Evolutionary conservation across 345 rosid species (phyloP).

Genomic region (Firmiana major): DNA sequence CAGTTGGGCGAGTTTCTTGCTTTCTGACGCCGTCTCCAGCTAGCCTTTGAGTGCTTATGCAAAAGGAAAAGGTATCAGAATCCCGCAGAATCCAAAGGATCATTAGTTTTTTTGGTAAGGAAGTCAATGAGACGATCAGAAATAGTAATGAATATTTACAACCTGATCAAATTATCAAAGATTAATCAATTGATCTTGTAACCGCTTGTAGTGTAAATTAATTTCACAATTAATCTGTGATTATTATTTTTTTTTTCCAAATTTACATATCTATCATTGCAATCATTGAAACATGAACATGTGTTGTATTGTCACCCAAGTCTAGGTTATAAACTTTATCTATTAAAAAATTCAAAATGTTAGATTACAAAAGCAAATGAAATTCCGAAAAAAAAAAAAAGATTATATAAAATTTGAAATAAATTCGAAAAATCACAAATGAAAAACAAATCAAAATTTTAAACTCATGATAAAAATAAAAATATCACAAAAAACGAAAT

Average conservation of each 20-base stretch:
- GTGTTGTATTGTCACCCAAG: neutral
- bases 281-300: neutral
- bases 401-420: neutral
- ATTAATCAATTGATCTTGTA: neutral
- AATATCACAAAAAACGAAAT: neutral
- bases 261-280: neutral
- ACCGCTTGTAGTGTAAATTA: neutral
- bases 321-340: neutral
- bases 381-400: neutral
- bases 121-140: neutral
- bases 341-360: neutral
- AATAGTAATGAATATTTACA: neutral
- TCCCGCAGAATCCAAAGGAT: neutral
- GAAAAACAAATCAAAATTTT: neutral
- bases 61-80: neutral
- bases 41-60: conserved; percentile 22
- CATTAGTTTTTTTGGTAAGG: no score
- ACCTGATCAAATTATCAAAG: neutral
- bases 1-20: conserved; percentile 14
- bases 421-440: neutral
- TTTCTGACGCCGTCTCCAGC: conserved; percentile 13
- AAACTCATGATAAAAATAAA: neutral
- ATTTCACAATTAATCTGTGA: neutral
- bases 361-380: neutral
- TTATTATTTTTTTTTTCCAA: neutral